Evolutionary conservation across 441 rosid species (phyloP).

Genomic region (Erodium trifolium): DNA sequence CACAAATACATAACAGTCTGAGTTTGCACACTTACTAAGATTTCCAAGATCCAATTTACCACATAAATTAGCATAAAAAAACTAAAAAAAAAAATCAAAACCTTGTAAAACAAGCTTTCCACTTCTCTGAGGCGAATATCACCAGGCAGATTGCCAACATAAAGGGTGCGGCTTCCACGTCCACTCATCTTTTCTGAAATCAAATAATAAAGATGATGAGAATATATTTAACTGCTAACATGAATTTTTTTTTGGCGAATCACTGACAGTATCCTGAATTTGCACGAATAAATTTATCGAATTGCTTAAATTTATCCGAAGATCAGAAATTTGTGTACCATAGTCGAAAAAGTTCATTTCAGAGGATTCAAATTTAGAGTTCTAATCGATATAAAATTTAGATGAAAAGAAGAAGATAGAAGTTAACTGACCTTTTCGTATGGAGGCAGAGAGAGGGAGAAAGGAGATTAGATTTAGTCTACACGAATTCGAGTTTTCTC

Average conservation of each 20-base stretch:
- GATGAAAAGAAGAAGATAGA: not conserved
- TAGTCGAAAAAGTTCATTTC: not conserved
- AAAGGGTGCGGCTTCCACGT: conserved; percentile 66
- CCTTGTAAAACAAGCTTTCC: conserved; percentile 84
- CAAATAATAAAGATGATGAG: not conserved
- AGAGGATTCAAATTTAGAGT: not conserved
- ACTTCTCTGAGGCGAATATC: conserved; percentile 75
- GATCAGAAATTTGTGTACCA: not conserved
- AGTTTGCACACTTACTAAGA: not conserved
- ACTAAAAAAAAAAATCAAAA: no score
- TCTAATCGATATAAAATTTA: no score
- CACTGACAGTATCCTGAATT: not conserved
- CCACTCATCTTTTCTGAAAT: conserved; percentile 41
- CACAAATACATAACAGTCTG: not conserved
- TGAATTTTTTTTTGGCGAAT: not conserved
- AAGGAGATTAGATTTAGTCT: not conserved
- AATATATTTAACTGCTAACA: not conserved
- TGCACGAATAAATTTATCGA: not conserved
- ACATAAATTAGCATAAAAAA: conserved; percentile 14
- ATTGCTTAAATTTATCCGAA: not conserved
- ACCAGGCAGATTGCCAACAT: conserved; percentile 83
- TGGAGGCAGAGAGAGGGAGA: not conserved
- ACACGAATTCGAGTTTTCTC: not conserved
- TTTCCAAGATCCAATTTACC: not conserved
- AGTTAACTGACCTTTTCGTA: not conserved